A percentile compares a stretch with the other conserved stretches of the same genome.
Conservation (phyloP, 306 rosid species). For the Mimosa pudica region DNA sequence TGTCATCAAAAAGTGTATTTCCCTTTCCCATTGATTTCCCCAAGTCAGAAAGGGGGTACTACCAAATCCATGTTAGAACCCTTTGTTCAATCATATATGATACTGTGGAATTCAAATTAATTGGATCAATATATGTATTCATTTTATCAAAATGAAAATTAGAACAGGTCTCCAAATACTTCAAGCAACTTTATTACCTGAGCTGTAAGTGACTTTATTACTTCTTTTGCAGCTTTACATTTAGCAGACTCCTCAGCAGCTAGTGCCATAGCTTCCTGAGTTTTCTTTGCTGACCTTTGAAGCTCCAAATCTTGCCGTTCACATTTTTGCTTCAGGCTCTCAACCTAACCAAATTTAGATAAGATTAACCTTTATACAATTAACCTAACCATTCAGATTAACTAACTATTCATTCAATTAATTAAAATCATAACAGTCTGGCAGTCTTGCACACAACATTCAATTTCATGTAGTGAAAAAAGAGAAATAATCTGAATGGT, state of each 20-base stretch:
- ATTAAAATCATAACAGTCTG: no score
- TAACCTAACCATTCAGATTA: no score
- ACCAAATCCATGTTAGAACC: not conserved
- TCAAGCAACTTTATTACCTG: slow-evolving; percentile 58
- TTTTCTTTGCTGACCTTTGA: slow-evolving; percentile 79
- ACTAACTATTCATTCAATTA: no score
- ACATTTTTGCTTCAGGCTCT: slow-evolving; percentile 77
- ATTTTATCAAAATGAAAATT: slow-evolving; percentile 10
- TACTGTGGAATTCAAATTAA: not conserved
- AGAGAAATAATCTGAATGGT: no score
- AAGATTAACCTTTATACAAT: slow-evolving; percentile 6
- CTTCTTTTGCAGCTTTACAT: slow-evolving; percentile 95
- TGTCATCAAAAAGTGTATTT: no score
- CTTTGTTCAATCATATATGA: not conserved
- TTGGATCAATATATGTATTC: slow-evolving; percentile 19
- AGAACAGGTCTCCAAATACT: not conserved
- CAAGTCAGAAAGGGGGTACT: no score
- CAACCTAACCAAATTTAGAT: slow-evolving; percentile 60
- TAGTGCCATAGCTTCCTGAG: slow-evolving; percentile 76
- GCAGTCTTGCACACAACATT: not conserved
- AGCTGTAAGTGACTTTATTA: slow-evolving; percentile 88
- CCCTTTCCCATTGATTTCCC: no score
- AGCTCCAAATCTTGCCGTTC: slow-evolving; percentile 83
- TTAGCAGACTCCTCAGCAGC: slow-evolving; percentile 89
- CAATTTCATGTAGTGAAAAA: not conserved